Base-by-base conservation (phyloP, 2,329 filamentous ascomycete species). In the Diplodia mutila region DNA sequence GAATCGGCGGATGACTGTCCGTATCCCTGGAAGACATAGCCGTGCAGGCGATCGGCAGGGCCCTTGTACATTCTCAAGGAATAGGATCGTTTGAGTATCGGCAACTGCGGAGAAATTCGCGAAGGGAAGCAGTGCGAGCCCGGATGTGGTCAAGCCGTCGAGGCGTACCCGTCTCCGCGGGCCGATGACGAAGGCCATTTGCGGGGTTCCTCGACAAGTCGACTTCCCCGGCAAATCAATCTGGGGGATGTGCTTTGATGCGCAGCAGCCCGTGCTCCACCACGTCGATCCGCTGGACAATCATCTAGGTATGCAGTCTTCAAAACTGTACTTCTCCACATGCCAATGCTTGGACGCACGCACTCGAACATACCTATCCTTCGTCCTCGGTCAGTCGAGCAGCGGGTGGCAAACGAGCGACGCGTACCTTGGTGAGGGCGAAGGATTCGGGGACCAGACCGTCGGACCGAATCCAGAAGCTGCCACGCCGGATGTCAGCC, bases 221-320 rank as follows among this genome's bases (percentile, higher is more conserved):
- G 14, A 52, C 11, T 18, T 16, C 49, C 23, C 29, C 29, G 52
- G 49, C 49, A 52, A 25, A 52, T 52, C 49, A 52, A 29, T 55
- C 52, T 21, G 52, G 52, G 52, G 52, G 52, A 55, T 54, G 52
- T 29, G 25, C 42, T 23, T 51, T 4, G 49, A 52, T 52, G n/a
- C 23, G 23, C 34, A 2, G 23, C 34, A 2, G 11, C 11, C 12
- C 34, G 11, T 16, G 49, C 49, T 52, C 49, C 49, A 21, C 52
- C 52, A 14, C n/a, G 52, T 23, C 52, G 52, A 34, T 54, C 51
- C 49, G 7, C 49, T 21, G 49, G 49, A 52, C 25, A 25, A 18
- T 6, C 21, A 9, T 23, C 11, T 14, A 18, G 27, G 6, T 0
- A 18, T 11, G 21, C 49, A 52, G 49, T 25, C 3, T 52, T 12